These are phyloP conservation scores for Xylariaceae sp. DNA, from an alignment of 2,329 filamentous ascomycete genomes.

Conservation along the genomic window DNA sequence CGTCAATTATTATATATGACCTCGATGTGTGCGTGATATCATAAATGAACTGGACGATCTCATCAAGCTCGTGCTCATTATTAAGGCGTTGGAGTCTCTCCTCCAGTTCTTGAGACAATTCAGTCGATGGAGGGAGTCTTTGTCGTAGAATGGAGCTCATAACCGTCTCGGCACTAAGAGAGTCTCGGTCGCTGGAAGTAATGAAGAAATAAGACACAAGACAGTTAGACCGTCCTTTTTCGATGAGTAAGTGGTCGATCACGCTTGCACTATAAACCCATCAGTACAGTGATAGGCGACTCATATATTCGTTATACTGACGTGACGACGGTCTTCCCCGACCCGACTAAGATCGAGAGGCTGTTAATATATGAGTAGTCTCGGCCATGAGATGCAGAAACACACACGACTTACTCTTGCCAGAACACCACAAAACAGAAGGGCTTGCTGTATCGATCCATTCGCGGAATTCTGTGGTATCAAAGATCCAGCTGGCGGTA, in stretches of 20 bases:
- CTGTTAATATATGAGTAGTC: no score
- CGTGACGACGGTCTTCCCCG: conserved; percentile 9
- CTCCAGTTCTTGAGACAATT: conserved; percentile 13
- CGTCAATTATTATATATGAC: conserved; percentile 10
- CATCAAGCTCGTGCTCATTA: background rate
- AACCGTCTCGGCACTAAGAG: conserved; percentile 21
- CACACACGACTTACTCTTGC: conserved; percentile 7
- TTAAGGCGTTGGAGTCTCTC: background rate
- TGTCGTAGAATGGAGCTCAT: conserved; percentile 26
- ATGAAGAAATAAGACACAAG: conserved; percentile 28
- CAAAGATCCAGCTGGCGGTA: conserved; percentile 23
- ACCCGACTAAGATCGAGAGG: conserved; percentile 2
- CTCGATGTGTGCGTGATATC: background rate
- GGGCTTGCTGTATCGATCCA: background rate
- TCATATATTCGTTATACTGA: background rate
- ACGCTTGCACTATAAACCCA: conserved; percentile 16
- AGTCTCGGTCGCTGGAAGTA: conserved; percentile 19
- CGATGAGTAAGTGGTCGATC: conserved; percentile 19
- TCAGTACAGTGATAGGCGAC: background rate
- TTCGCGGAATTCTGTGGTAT: conserved; percentile 18
- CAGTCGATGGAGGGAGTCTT: conserved; percentile 5
- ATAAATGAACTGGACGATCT: background rate
- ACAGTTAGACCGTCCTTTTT: conserved; percentile 1
- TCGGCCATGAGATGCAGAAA: no score
- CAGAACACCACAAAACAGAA: conserved; percentile 7